Evolutionary conservation across 352 stramenopile genomes (phyloP), one percentile per base, ranked within the genome.

Genomic region (Pythium brassicae): DNA sequence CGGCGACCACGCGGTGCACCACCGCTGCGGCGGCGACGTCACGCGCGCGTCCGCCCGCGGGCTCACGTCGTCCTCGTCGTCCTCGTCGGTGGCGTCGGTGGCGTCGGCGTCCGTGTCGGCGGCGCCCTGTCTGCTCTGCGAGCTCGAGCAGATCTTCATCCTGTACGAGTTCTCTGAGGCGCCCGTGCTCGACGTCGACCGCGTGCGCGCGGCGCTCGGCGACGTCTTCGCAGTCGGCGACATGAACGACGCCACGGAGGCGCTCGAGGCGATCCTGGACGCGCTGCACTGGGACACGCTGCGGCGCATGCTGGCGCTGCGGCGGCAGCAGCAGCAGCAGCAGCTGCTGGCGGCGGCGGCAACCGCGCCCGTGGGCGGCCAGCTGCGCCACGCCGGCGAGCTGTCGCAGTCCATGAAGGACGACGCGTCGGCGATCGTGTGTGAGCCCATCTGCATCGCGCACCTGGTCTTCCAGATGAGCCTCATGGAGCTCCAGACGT

Each of bases 231-330:
- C 76, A 35, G 56, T 94, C 2, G 84, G 84, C n/a, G 78, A 76
- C 25, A 94, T 94, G 84, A 91, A 89, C 59, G 84, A 94, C 68
- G 84, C 84, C 22, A 92, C 82, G 17, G 84, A 94, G 65, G 91
- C 84, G 50, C 69, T 94, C 6, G 84, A 94, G 61, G 71, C 79
- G 26, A 90, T 94, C 46, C 50, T 93, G 49, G 83, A 90, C 47
- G 79, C 77, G 27, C 64, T 93, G 37, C 83, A 93, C 50, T 83
- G 70, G 57, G 83, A 93, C 51, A 90, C 82, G 44, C 89, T 91
- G 53, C 85, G 85, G 55, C 67, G 76, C 49, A 89, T 91, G 76
- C 67, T 87, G 37, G 59, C 66, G 37, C 59, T 89, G n/a, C 71
- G 73, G 27, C 74, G 63, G 20, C 40, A 46, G 40, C 40, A 23